A percentile compares a stretch with the other conserved stretches of the same genome.
phyloP scores from a whole-genome alignment of 1,284 basidiomycete species.

The Boletus putidus region DNA sequence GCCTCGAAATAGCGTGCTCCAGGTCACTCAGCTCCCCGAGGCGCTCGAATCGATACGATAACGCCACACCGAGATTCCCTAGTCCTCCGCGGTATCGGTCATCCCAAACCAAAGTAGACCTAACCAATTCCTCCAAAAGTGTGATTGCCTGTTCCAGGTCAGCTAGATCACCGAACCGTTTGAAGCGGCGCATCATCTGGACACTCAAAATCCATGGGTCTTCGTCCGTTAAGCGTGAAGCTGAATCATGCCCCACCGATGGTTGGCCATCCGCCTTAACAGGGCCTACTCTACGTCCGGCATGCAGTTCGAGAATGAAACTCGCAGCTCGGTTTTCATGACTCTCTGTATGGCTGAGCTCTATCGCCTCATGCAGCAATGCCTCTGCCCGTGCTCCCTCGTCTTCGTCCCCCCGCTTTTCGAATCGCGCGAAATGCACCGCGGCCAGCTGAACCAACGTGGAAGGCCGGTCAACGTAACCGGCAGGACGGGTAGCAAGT shows the following conservation, averaged over 20 bases:
- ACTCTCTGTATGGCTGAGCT: background rate
- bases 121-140: too few species aligned
- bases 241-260: too few species aligned
- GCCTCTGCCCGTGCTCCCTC: too few species aligned
- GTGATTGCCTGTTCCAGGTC: too few species aligned
- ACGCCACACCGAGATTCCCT: background rate
- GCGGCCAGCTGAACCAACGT: background rate
- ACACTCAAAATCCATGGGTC: too few species aligned
- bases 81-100: background rate
- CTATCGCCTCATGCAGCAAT: background rate
- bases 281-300: background rate
- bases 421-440: too few species aligned
- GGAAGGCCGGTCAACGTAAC: background rate
- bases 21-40: background rate
- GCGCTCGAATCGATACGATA: background rate
- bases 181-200: too few species aligned
- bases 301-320: background rate
- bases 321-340: background rate
- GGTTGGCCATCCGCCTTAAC: background rate
- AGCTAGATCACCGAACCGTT: too few species aligned
- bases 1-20: background rate
- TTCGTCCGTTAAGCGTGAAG: background rate
- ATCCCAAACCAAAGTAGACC: too few species aligned
- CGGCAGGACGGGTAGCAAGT: background rate
- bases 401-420: too few species aligned